A percentile compares a stretch with the other conserved stretches of the same genome.
phyloP scores from a whole-genome alignment of 2,329 filamentous ascomycete genomes.

The Saccharata proteae region DNA sequence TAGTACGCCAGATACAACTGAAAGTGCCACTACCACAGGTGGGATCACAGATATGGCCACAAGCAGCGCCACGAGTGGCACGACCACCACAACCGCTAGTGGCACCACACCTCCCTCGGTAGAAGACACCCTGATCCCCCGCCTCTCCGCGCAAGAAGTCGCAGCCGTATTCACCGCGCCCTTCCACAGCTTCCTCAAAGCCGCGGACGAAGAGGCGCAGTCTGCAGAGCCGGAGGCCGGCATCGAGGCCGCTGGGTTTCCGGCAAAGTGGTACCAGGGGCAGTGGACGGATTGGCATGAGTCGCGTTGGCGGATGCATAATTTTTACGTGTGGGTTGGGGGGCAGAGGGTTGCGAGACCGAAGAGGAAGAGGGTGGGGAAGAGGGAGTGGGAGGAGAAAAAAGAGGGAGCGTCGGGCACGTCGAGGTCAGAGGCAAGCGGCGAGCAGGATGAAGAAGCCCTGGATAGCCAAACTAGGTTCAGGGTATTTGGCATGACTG shows the following conservation, averaged over 20 bases:
- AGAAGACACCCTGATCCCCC: constrained; percentile 63
- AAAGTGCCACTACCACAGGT: too few relatives aligned
- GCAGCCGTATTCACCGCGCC: constrained; percentile 87
- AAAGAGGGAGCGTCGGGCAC: constrained; percentile 12
- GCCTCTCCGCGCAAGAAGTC: constrained; percentile 79
- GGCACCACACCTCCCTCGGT: constrained; percentile 23
- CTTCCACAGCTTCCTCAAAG: constrained; percentile 67
- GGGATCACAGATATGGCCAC: too few relatives aligned
- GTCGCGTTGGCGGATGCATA: constrained; percentile 73
- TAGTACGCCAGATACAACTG: too few relatives aligned
- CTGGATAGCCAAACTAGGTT: constrained; percentile 46
- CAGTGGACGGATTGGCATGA: constrained; percentile 71
- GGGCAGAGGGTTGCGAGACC: constrained; percentile 58
- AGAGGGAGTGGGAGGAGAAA: constrained; percentile 3
- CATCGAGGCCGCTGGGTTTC: constrained; percentile 19
- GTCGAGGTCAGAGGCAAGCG: too few relatives aligned
- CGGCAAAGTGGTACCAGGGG: constrained; percentile 72
- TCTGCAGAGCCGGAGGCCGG: constrained; percentile 5
- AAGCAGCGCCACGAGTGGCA: too few relatives aligned
- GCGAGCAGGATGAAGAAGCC: too few relatives aligned
- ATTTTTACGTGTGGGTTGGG: constrained; percentile 76
- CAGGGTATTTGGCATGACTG: constrained; percentile 92
- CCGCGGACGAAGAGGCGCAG: constrained; percentile 30
- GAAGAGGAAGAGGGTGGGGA: constrained; percentile 11
- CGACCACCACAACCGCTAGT: constrained; percentile 19